A percentile compares a stretch with the other conserved stretches of the same genome.
Evolutionary conservation across 495 filamentous ascomycete species (phyloP).

Genomic region (Glonium stellatum): DNA sequence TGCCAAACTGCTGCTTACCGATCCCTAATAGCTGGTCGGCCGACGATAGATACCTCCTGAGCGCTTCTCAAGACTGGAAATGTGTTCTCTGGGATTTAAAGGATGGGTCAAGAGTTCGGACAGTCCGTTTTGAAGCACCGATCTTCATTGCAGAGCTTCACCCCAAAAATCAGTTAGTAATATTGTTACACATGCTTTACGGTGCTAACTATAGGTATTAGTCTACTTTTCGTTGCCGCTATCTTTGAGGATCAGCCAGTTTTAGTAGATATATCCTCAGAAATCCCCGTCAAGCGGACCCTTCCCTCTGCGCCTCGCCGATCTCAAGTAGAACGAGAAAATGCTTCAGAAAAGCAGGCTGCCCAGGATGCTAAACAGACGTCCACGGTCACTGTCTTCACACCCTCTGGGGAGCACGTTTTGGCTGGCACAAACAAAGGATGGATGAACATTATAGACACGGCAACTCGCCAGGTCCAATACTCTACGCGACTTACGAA

Average conservation of each 20-base stretch:
- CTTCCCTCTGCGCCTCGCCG: constrained; percentile 78
- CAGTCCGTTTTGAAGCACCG: constrained; percentile 78
- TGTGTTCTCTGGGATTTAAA: constrained; percentile 89
- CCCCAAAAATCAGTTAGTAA: constrained; percentile 75
- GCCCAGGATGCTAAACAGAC: constrained; percentile 89
- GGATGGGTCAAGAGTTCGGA: constrained; percentile 60
- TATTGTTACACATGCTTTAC: not conserved
- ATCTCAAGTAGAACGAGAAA: constrained; percentile 47
- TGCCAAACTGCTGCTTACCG: constrained; percentile 9
- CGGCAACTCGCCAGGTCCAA: constrained; percentile 66
- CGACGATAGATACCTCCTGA: constrained; percentile 87
- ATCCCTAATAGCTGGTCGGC: constrained; percentile 70
- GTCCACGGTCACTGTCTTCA: constrained; percentile 87
- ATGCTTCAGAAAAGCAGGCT: constrained; percentile 73
- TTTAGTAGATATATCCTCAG: constrained; percentile 68
- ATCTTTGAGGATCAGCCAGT: constrained; percentile 89
- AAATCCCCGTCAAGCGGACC: constrained; percentile 59
- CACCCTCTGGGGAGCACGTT: constrained; percentile 73
- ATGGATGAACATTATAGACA: constrained; percentile 86
- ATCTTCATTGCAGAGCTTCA: constrained; percentile 94
- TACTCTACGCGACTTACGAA: constrained; percentile 79
- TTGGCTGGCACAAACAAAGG: constrained; percentile 89
- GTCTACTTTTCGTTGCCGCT: constrained; percentile 74
- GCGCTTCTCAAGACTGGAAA: constrained; percentile 91
- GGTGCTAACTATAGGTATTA: constrained; percentile 29